A percentile compares a stretch with the other conserved stretches of the same genome.
Evolutionary conservation across 1,284 basidiomycete species (phyloP).

Genomic region (Heliocybe sulcata): DNA sequence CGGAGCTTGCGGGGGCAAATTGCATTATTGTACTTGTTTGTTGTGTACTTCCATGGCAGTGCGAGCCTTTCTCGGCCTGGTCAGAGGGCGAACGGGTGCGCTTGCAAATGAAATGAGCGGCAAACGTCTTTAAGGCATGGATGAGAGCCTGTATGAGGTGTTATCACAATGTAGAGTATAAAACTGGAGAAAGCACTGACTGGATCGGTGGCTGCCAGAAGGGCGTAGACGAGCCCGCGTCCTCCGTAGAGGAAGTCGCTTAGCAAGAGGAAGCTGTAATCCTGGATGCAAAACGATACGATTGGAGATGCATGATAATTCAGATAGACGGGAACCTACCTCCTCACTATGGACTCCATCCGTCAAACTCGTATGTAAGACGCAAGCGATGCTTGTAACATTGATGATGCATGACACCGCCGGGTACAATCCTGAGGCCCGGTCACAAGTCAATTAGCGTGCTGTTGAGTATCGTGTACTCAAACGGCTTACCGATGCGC

Average conservation of each 20-base stretch:
- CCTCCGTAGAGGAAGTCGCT: constrained; percentile 15
- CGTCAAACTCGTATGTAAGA: constrained; percentile 10
- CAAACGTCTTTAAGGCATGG: no score
- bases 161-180: no score
- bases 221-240: constrained; percentile 16
- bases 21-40: no score
- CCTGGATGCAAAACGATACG: not conserved
- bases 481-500: constrained; percentile 1
- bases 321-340: not conserved
- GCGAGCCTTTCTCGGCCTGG: no score
- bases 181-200: constrained; percentile 4
- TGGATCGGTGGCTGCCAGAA: constrained; percentile 19
- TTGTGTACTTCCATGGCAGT: not conserved
- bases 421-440: constrained; percentile 8
- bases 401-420: constrained; percentile 13
- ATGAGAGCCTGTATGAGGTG: no score
- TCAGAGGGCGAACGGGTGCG: no score
- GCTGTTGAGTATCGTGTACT: no score
- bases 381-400: constrained; percentile 10
- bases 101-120: no score
- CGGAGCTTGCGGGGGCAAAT: no score
- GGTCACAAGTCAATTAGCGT: no score
- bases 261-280: constrained; percentile 1
- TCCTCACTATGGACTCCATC: constrained; percentile 8
- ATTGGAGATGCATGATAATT: not conserved